Evolutionary conservation across 192 early-diverging fungal species (phyloP), one percentile per base, ranked within the genome.

Genomic region (Thamnidium elegans): DNA sequence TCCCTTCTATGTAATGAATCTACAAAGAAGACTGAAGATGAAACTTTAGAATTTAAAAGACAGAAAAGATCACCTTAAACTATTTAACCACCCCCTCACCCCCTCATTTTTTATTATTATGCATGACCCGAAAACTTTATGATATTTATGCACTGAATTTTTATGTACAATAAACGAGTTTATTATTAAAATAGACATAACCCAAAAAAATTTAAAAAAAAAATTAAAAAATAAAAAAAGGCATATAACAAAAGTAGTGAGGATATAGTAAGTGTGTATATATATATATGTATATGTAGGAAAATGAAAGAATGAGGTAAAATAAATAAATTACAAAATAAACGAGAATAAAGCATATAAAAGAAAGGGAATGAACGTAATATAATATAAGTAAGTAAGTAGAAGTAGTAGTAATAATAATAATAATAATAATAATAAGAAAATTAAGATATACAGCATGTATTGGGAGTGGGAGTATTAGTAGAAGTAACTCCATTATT

Each of bases 381-480:
- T 19, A 48, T 48, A 48, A 48, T 1, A 3, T 48, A 13, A 48
- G 15, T 48, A 19, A 53, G 15, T 19, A 50, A 50, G 7, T 8
- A 30, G 11, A 53, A 53, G 13, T 5, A 53, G 11, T 30, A 53
- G 13, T 20, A n/a, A 30, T 21, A 52, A 23, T 34, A 47, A 58
- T n/a, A n/a, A n/a, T n/a, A n/a, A n/a, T n/a, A n/a, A n/a, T n/a
- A n/a, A 3, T 26, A 26, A 54, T 46, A 46, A 53, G 55, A 53
- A 68, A 66, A 58, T 73, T 46, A 47, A 56, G 21, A 44, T 48
- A 32, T 11, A n/a, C 17, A 23, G 36, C 42, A 39, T 0, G 60
- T 26, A 15, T 20, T 44, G n/a, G 15, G 39, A 15, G 50, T 11
- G 19, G 52, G 20, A 62, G n/a, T 44, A 36, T 32, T 31, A 15